Percentiles rank a stretch among this genome's conserved stretches.
phyloP scores from a whole-genome alignment of 495 filamentous ascomycete genomes.

The Tuber aestivum region DNA sequence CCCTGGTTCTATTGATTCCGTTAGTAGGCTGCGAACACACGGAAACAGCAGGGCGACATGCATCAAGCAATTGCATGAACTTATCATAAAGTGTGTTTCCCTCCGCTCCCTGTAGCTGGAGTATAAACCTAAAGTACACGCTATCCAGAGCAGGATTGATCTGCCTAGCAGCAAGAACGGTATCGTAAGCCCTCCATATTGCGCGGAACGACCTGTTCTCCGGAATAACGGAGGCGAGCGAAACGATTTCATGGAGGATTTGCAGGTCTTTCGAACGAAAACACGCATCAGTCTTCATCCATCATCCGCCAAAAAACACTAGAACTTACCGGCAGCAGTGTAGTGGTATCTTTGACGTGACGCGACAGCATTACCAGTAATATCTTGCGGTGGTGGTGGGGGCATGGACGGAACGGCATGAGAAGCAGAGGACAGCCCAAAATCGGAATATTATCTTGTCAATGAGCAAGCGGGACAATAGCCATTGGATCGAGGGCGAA shows the following conservation, averaged over 20 bases:
- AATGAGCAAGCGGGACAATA: not conserved
- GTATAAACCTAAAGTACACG: slow-evolving; percentile 38
- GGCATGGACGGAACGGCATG: slow-evolving; percentile 30
- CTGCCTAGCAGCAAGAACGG: slow-evolving; percentile 34
- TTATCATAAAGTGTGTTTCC: slow-evolving; percentile 35
- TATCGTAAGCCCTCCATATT: slow-evolving; percentile 41
- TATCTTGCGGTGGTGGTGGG: slow-evolving; percentile 33
- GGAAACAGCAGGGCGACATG: not conserved
- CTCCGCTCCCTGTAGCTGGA: slow-evolving; percentile 30
- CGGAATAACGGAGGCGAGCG: slow-evolving; percentile 36
- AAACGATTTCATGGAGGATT: slow-evolving; percentile 42
- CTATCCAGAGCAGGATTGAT: slow-evolving; percentile 38
- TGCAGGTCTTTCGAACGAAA: slow-evolving; percentile 31
- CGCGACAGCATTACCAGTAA: slow-evolving; percentile 37
- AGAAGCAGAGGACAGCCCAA: not conserved
- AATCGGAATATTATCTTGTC: slow-evolving; percentile 3
- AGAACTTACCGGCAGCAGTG: slow-evolving; percentile 26
- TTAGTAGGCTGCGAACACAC: not conserved
- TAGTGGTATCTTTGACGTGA: slow-evolving; percentile 33
- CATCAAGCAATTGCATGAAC: slow-evolving; percentile 36
- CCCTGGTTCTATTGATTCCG: slow-evolving; percentile 18
- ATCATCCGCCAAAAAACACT: not conserved
- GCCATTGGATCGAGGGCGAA: not conserved
- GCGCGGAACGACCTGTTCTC: slow-evolving; percentile 32
- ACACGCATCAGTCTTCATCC: not conserved